phyloP scores from a whole-genome alignment of 2,329 filamentous ascomycete species.

The Hypomyces perniciosus region DNA sequence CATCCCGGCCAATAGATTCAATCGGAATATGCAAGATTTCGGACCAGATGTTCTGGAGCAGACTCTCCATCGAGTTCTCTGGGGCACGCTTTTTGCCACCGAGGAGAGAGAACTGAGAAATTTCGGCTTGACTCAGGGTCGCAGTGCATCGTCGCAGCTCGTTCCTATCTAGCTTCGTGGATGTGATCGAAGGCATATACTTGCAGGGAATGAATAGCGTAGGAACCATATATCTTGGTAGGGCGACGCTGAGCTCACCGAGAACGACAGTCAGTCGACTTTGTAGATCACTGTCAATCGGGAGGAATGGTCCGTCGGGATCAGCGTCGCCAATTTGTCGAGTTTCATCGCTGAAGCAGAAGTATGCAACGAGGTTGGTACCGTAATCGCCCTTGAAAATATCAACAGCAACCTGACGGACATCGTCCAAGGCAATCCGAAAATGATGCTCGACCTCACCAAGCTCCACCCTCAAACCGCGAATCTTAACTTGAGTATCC shows the following conservation, averaged over 20 bases:
- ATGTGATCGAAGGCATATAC: constrained; percentile 17
- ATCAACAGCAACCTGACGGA: constrained; percentile 8
- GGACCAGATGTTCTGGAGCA: constrained; percentile 15
- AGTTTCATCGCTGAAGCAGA: constrained; percentile 8
- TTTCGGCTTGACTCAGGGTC: neutral
- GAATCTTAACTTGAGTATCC: too few species aligned
- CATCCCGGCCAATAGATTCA: constrained; percentile 12
- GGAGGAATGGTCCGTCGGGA: constrained; percentile 10
- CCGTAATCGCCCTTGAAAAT: constrained; percentile 5
- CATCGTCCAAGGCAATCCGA: neutral
- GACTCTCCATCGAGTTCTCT: constrained; percentile 1
- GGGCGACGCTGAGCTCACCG: constrained; percentile 8
- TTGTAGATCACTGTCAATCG: constrained; percentile 4
- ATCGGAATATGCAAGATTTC: constrained; percentile 4
- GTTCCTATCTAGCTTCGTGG: constrained; percentile 15
- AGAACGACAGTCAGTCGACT: constrained; percentile 14
- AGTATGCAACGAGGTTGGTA: constrained; percentile 4
- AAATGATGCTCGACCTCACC: constrained; percentile 12
- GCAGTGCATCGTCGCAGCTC: neutral
- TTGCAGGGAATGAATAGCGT: constrained; percentile 15
- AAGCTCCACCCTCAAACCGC: constrained; percentile 4
- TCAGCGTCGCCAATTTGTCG: constrained; percentile 2
- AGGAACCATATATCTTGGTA: constrained; percentile 18
- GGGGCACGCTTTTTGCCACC: constrained; percentile 2
- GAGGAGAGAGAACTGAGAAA: constrained; percentile 4